Base-by-base conservation (phyloP, 495 filamentous ascomycete species). In the Endocarpon pusillum region DNA sequence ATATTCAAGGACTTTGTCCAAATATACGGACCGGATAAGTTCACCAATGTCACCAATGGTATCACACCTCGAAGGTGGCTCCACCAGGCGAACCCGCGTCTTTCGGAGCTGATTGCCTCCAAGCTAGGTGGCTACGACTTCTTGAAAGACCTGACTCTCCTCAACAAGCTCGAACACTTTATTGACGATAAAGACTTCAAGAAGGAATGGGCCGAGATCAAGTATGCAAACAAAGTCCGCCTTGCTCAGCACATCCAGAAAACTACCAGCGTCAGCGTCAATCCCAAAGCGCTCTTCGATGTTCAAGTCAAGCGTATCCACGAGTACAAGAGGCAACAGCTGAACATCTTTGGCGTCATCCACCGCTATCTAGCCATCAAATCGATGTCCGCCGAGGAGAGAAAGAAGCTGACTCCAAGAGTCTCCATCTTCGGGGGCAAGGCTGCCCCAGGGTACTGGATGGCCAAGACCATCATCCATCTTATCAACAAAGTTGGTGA, bases 221-320 rank as follows among this genome's bases (percentile, higher is more conserved):
- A 92, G 55, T 70, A 72, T 16, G 66, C 66, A 27, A 80, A 79
- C 54, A 82, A 82, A 41, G 66, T 86, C 37, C 75, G 77, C 18
- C 75, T 97, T 21, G 87, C 89, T 15, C 79, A 78, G 51, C 74
- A 86, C 53, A 94, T 94, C 61, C 83, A 89, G 59, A 61, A 68
- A 10, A 78, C 73, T 4, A 79, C 72, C 3, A 74, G 75, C 18
- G 69, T 89, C 34, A 72, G 64, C 11, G 83, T 97, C 46, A 86
- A 91, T 52, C 91, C 89, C 1, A 63, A 73, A 17, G 71, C 87
- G 0, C 66, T 97, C 21, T 97, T 97, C 45, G 89, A 97, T 48
- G 78, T 97, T 7, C 89, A 97, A 53, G 89, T 96, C 36, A 97
- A 97, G 65, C 80, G 89, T 42, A 97, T 97, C 51, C 89, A 97